phyloP scores from a whole-genome alignment of 192 early-diverging fungal species.

The Coemansia sp. region DNA sequence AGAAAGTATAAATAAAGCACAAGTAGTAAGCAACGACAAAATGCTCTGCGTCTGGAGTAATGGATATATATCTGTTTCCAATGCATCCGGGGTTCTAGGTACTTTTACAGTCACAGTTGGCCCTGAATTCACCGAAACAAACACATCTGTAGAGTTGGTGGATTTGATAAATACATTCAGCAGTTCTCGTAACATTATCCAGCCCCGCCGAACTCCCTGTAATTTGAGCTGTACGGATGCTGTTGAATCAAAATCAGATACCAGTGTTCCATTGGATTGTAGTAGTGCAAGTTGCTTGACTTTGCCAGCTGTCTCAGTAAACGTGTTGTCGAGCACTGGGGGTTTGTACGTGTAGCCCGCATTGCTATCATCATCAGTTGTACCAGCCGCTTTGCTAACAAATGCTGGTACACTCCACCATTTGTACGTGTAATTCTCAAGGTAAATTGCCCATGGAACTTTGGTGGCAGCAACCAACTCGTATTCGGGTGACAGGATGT shows the following conservation, averaged over 20 bases:
- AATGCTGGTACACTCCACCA: background rate
- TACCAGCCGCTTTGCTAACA: background rate
- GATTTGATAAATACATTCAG: background rate
- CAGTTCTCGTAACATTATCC: background rate
- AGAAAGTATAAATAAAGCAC: background rate
- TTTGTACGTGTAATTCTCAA: background rate
- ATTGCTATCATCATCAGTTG: background rate
- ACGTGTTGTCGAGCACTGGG: background rate
- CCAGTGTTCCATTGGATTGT: background rate
- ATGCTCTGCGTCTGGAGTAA: too few relatives aligned
- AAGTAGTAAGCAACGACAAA: background rate
- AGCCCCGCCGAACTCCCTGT: background rate
- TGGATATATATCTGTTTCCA: too few relatives aligned
- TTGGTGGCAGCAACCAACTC: background rate
- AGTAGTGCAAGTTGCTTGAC: background rate
- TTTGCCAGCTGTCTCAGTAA: background rate
- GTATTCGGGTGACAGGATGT: background rate
- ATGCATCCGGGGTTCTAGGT: too few relatives aligned
- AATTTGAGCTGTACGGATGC: background rate
- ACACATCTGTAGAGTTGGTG: too few relatives aligned
- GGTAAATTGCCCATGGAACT: conserved; percentile 2
- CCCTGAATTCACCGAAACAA: too few relatives aligned
- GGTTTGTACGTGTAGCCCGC: background rate
- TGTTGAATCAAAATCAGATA: background rate
- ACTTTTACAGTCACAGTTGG: too few relatives aligned